Evolutionary conservation across 75 land plant genomes (phyloP), one percentile per base, ranked within the genome.

Genomic region (Cunninghamia lanceolata): DNA sequence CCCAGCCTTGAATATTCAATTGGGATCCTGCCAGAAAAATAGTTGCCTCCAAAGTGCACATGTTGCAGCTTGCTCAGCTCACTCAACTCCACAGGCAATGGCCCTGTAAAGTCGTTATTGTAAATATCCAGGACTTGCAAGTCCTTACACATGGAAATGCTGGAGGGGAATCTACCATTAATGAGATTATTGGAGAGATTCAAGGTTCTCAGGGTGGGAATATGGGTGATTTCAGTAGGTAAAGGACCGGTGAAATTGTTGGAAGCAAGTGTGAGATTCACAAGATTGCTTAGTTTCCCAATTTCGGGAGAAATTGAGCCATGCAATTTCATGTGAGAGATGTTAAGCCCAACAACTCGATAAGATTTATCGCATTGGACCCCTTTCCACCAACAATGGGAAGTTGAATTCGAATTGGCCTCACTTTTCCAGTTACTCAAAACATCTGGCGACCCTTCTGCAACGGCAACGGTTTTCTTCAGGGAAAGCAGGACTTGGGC

Each of bases 11-110:
- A 96, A 56, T 93, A 92, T 39, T 80, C 79, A 5, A 82, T 78
- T 52, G 95, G 96, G 28, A 96, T 95, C 30, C 30, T 38, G 6
- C 98, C 96, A 14, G 88, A 81, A 85, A 96, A 92, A 80, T 78
- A 91, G 86, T 94, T 96, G 36, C 96, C 95, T 9, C 93, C 96
- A n/a, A 95, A 88, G 84, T 95, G 84, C 74, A 96, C 73, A 83
- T 93, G 92, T 66, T 42, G 73, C 53, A 96, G 90, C 79, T 86
- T 89, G n/a, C 84, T 85, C 19, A 93, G 86, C 38, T 86, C 38
- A 6, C 91, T 81, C 66, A 96, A 40, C 47, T 88, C 91, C 3
- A 85, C 42, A 16, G 97, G 97, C 34, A 96, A 93, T 4, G 85
- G 77, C 35, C 96, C 96, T 11, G 30, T 54, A 88, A 95, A 92